Evolutionary conservation across 768 basidiomycete genomes (phyloP).

Genomic region (Agrocybe chaxingu): DNA sequence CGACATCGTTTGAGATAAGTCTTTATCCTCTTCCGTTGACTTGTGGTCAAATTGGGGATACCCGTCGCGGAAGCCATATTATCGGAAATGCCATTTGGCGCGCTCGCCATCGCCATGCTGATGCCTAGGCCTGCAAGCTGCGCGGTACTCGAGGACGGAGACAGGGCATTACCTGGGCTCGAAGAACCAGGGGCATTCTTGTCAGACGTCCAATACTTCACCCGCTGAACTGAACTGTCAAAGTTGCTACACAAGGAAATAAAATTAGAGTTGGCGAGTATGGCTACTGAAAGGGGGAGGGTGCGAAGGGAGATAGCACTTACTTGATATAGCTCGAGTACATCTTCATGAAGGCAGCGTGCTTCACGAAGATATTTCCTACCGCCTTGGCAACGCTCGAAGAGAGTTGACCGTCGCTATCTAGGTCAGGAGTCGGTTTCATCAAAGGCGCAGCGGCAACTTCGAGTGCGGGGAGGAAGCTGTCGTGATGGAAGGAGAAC

Average conservation of each 20-base stretch:
- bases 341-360: slow-evolving; percentile 98
- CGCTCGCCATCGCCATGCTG: slow-evolving; percentile 49
- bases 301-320: slow-evolving; percentile 8
- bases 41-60: slow-evolving; percentile 60
- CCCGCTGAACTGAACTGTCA: slow-evolving; percentile 85
- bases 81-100: slow-evolving; percentile 39
- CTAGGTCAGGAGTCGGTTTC: slow-evolving; percentile 44
- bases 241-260: slow-evolving; percentile 65
- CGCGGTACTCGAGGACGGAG: slow-evolving; percentile 58
- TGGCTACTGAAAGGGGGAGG: neutral
- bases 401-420: slow-evolving; percentile 73
- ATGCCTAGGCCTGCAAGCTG: slow-evolving; percentile 64
- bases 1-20: slow-evolving; percentile 88
- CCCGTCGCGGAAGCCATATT: slow-evolving; percentile 36
- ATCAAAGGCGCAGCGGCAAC: slow-evolving; percentile 69
- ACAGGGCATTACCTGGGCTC: slow-evolving; percentile 42
- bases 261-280: neutral
- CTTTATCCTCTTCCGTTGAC: slow-evolving; percentile 87
- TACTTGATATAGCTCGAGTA: slow-evolving; percentile 98
- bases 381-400: slow-evolving; percentile 74
- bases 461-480: slow-evolving; percentile 90
- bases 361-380: slow-evolving; percentile 86
- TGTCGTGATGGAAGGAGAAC: slow-evolving; percentile 89
- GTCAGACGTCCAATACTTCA: slow-evolving; percentile 81
- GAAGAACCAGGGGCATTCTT: slow-evolving; percentile 35